phyloP scores from a whole-genome alignment of 495 filamentous ascomycete genomes.

The Emericellopsis terricola region DNA sequence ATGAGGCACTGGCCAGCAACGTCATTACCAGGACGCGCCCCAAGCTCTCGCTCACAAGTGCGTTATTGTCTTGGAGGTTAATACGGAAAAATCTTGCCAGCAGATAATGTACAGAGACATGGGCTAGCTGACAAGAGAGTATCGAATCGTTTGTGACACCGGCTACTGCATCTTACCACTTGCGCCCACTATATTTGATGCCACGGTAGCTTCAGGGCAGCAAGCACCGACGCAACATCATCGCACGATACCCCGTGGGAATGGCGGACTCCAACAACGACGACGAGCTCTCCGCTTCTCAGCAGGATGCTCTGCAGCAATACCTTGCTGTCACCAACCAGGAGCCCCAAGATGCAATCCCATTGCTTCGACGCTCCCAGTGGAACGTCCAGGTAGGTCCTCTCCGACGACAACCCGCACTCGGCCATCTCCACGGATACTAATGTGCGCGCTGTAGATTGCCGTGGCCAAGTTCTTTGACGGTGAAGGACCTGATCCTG shows the following conservation, averaged over 20 bases:
- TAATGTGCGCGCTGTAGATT: conserved; percentile 37
- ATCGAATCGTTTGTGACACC: too few species aligned
- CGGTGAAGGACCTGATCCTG: conserved; percentile 68
- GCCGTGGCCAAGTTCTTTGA: conserved; percentile 96
- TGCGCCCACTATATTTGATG: neutral
- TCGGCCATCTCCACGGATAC: neutral
- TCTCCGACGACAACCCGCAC: neutral
- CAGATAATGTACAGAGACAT: too few species aligned
- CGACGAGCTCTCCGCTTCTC: conserved; percentile 50
- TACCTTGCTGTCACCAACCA: conserved; percentile 81
- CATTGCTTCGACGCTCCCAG: conserved; percentile 65
- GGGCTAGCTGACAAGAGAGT: too few species aligned
- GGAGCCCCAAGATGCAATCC: conserved; percentile 56
- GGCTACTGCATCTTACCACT: too few species aligned
- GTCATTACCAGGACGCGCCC: too few species aligned
- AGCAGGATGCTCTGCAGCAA: conserved; percentile 69
- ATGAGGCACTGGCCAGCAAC: too few species aligned
- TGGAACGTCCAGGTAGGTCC: conserved; percentile 81
- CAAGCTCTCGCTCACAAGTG: too few species aligned
- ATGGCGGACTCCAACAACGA: conserved; percentile 31
- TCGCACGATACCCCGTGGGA: too few species aligned
- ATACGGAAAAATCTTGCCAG: too few species aligned
- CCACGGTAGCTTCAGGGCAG: neutral
- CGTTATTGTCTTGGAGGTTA: too few species aligned
- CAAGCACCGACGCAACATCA: too few species aligned